Evolutionary conservation across 1,139 yeast species (phyloP).

Genomic region (Candida buenavistaensis): DNA sequence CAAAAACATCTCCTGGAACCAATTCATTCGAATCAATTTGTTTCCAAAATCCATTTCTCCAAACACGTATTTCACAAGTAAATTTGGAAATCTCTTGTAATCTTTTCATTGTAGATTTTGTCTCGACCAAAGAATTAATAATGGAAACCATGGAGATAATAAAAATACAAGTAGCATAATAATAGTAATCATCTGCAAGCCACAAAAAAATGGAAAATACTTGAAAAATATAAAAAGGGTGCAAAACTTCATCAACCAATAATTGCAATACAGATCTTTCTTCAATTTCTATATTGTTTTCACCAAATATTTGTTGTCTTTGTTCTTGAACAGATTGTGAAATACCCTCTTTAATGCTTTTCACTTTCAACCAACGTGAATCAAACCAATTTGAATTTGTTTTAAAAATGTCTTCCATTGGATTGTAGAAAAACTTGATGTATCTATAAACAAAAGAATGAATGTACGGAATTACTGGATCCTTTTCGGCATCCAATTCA

Average conservation of each 20-base stretch:
- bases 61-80: constrained; percentile 79
- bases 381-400: constrained; percentile 90
- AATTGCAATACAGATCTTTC: constrained; percentile 69
- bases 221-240: constrained; percentile 94
- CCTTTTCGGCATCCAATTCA: constrained; percentile 29
- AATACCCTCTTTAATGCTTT: constrained; percentile 66
- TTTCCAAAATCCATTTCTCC: constrained; percentile 94
- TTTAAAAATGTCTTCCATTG: constrained; percentile 80
- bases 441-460: constrained; percentile 80
- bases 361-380: constrained; percentile 63
- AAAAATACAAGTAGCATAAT: constrained; percentile 91
- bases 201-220: constrained; percentile 87
- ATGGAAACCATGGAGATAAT: constrained; percentile 81
- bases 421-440: constrained; percentile 78
- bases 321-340: constrained; percentile 68
- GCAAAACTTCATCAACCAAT: constrained; percentile 82
- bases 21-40: constrained; percentile 76
- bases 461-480: constrained; percentile 70
- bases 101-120: constrained; percentile 71
- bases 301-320: constrained; percentile 72
- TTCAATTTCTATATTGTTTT: constrained; percentile 70
- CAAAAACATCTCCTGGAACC: constrained; percentile 95
- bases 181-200: constrained; percentile 89
- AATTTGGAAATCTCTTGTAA: constrained; percentile 73
- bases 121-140: constrained; percentile 77